phyloP scores from a whole-genome alignment of 179 eudicot genomes.

The Spinacia oleracea region DNA sequence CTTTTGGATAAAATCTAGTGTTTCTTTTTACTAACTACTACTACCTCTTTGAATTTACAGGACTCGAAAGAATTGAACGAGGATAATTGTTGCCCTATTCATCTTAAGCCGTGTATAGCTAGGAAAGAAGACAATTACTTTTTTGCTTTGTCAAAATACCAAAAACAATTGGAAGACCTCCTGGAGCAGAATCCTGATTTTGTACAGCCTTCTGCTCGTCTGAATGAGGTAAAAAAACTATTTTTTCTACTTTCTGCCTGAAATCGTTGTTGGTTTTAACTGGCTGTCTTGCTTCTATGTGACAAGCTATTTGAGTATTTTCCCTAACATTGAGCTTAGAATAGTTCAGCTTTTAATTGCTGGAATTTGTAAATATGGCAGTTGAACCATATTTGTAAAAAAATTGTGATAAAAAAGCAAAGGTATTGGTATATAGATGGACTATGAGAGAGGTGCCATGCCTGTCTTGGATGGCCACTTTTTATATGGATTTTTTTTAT shows the following conservation, averaged over 20 bases:
- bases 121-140: constrained; percentile 95
- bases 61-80: constrained; percentile 80
- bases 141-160: constrained; percentile 93
- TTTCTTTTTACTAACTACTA: neutral
- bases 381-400: neutral
- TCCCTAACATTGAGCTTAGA: neutral
- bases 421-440: neutral
- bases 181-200: constrained; percentile 66
- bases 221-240: constrained; percentile 66
- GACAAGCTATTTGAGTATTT: neutral
- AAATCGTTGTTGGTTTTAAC: neutral
- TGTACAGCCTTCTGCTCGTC: constrained; percentile 86
- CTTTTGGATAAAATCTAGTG: neutral
- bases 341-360: neutral
- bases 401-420: neutral
- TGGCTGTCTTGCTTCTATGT: neutral
- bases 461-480: neutral
- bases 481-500: too few species aligned
- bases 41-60: constrained; percentile 40
- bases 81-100: constrained; percentile 74
- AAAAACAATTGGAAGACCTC: constrained; percentile 69
- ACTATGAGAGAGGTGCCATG: neutral
- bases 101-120: constrained; percentile 80
- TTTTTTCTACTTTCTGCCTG: constrained; percentile 6
- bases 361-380: neutral